phyloP scores from a whole-genome alignment of 2,329 filamentous ascomycete species.

The Periconia sp. region DNA sequence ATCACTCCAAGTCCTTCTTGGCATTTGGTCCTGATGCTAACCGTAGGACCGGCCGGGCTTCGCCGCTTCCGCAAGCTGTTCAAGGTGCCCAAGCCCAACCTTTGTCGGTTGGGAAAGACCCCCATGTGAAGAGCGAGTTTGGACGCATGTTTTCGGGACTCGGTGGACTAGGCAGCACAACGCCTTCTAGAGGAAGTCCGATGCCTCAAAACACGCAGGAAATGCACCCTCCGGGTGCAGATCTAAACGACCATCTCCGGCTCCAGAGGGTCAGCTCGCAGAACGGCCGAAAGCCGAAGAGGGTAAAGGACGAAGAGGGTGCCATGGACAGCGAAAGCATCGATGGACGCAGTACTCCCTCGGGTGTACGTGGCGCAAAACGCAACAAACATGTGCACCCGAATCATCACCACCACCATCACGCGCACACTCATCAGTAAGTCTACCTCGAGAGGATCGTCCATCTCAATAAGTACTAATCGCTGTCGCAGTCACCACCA shows the following conservation, averaged over 20 bases:
- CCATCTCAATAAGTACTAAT: constrained; percentile 19
- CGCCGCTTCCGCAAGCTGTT: constrained; percentile 89
- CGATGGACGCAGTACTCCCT: constrained; percentile 67
- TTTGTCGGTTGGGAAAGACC: constrained; percentile 78
- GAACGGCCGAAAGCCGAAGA: constrained; percentile 54
- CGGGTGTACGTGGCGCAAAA: constrained; percentile 71
- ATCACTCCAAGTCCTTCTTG: constrained; percentile 71
- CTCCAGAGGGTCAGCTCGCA: constrained; percentile 46
- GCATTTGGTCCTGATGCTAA: constrained; percentile 74
- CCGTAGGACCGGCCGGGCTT: constrained; percentile 81
- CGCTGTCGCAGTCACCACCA: constrained; percentile 62
- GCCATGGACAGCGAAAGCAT: constrained; percentile 70
- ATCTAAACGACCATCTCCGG: constrained; percentile 35
- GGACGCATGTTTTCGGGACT: constrained; percentile 96
- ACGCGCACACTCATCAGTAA: constrained; percentile 57
- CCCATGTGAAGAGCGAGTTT: constrained; percentile 92
- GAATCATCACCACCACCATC: constrained; percentile 68
- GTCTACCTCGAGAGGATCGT: constrained; percentile 25
- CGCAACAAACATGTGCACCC: constrained; percentile 59
- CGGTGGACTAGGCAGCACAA: constrained; percentile 67
- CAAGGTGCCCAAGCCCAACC: constrained; percentile 87
- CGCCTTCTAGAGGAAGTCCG: constrained; percentile 60
- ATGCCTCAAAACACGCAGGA: constrained; percentile 45
- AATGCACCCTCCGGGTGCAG: constrained; percentile 30
- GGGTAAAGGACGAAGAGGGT: constrained; percentile 77